Evolutionary conservation across 2,329 filamentous ascomycete genomes (phyloP).

Genomic region (Dactylellina haptotyla): DNA sequence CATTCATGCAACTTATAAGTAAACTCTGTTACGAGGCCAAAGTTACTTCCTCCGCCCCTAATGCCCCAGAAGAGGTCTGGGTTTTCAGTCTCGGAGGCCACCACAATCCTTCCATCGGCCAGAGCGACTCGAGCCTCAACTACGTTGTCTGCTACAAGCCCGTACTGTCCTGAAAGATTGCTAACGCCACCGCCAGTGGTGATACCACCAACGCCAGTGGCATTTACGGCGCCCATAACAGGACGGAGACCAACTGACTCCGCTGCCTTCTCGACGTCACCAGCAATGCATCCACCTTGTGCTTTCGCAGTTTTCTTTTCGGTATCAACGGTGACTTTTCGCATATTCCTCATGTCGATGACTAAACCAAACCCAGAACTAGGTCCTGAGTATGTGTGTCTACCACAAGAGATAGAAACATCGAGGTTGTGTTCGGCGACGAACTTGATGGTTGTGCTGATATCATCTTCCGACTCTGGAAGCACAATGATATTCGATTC

Average conservation of each 20-base stretch:
- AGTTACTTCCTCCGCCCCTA: slow-evolving; percentile 69
- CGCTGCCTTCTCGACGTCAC: slow-evolving; percentile 35
- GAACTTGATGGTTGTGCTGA: slow-evolving; percentile 39
- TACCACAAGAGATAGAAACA: slow-evolving; percentile 35
- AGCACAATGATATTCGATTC: slow-evolving; percentile 49
- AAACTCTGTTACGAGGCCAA: slow-evolving; percentile 68
- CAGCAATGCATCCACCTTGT: slow-evolving; percentile 35
- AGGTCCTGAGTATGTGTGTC: slow-evolving; percentile 47
- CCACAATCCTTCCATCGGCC: slow-evolving; percentile 66
- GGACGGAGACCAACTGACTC: slow-evolving; percentile 23
- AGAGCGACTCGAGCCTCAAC: slow-evolving; percentile 46
- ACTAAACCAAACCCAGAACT: slow-evolving; percentile 36
- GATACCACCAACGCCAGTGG: slow-evolving; percentile 46
- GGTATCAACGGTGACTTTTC: slow-evolving; percentile 37
- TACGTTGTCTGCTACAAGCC: slow-evolving; percentile 47
- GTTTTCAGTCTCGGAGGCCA: slow-evolving; percentile 60
- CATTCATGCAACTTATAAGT: slow-evolving; percentile 65
- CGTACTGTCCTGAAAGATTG: slow-evolving; percentile 32
- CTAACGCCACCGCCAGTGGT: slow-evolving; percentile 49
- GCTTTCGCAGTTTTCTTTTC: slow-evolving; percentile 34
- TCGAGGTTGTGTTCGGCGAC: slow-evolving; percentile 43
- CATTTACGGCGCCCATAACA: slow-evolving; percentile 43
- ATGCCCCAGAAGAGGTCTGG: slow-evolving; percentile 70
- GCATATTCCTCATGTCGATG: slow-evolving; percentile 52
- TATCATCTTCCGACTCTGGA: slow-evolving; percentile 34